Conservation (phyloP, 768 basidiomycete species). For the Lactarius vividus region DNA sequence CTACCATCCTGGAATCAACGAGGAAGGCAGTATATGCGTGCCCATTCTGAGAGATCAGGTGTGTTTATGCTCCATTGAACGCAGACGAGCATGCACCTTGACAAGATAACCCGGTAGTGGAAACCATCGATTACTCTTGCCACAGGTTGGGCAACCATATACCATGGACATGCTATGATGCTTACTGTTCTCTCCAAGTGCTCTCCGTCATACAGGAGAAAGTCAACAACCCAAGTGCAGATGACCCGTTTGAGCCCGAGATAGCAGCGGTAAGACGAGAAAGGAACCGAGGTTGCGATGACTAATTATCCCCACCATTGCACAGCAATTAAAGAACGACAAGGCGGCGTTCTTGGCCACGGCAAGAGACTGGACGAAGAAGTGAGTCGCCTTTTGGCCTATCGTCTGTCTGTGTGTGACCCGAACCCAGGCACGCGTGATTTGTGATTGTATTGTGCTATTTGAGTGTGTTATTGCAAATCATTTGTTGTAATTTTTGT, state of each 20-base stretch:
- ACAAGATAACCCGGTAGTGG: constrained; percentile 52
- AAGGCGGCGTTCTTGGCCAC: constrained; percentile 67
- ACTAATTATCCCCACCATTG: neutral
- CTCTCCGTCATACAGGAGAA: constrained; percentile 78
- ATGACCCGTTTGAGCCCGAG: constrained; percentile 87
- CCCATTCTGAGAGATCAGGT: constrained; percentile 84
- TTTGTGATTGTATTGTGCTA: neutral
- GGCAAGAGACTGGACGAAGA: constrained; percentile 86
- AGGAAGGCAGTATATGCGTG: constrained; percentile 83
- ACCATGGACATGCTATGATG: neutral
- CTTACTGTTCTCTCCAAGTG: constrained; percentile 42
- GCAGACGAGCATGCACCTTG: constrained; percentile 4
- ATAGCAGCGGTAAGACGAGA: constrained; percentile 65
- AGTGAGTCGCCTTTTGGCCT: constrained; percentile 42
- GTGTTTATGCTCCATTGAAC: constrained; percentile 29
- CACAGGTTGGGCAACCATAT: constrained; percentile 46
- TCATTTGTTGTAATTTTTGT: neutral
- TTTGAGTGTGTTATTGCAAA: neutral
- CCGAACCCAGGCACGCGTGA: constrained; percentile 26
- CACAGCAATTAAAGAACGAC: constrained; percentile 73
- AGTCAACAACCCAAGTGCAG: constrained; percentile 81
- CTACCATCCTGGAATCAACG: constrained; percentile 89
- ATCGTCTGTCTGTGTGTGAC: neutral
- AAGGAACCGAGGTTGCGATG: neutral
- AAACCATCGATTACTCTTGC: constrained; percentile 76